Base-by-base conservation (phyloP, 2,329 filamentous ascomycete species). In the Scorias spongiosa region DNA sequence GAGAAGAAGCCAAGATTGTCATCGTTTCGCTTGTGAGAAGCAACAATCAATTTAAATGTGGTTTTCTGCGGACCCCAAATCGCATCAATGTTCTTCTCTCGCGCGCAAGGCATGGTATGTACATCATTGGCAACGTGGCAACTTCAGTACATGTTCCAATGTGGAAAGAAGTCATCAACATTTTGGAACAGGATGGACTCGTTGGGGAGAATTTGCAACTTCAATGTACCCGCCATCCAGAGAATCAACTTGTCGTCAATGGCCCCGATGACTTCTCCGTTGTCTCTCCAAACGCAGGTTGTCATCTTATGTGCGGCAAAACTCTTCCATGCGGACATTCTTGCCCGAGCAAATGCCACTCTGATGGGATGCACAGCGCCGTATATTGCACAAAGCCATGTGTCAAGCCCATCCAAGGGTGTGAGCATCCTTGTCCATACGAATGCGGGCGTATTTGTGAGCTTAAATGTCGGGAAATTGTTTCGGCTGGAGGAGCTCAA, bases 1-100 rank as follows among this genome's bases (percentile, higher is more conserved):
- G 82, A 0, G 81, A 88, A 54, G 81, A 88, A 53, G 78, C 76
- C 1, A 79, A 83, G 42, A 64, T 88, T 8, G 67, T 88, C 0
- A 65, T 88, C 2, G 65, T 87, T 0, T 83, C 78, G 0, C 64
- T 88, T 0, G 80, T 85, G 0, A 72, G 83, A 36, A 84, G 80
- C 60, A 88, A 88, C 50, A 48, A 57, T 0, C 52, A 70, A 7
- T 63, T 61, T 8, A 72, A 69, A 5, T 71, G 72, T 14, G 83
- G 82, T 0, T 88, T 87, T 46, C 63, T 88, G 1, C 71, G 64
- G 26, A 79, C 76, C 0, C 63, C 70, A 0, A 83, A 86, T 50
- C 71, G 80, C 0, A 77, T 85, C 59, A 83, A 84, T 45, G 79
- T 84, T 0, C 64, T 84, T 0, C 63, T 84, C 0, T 78, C 72